Evolutionary conservation across 2,329 filamentous ascomycete species (phyloP).

Genomic region (Calonectria naviculata): DNA sequence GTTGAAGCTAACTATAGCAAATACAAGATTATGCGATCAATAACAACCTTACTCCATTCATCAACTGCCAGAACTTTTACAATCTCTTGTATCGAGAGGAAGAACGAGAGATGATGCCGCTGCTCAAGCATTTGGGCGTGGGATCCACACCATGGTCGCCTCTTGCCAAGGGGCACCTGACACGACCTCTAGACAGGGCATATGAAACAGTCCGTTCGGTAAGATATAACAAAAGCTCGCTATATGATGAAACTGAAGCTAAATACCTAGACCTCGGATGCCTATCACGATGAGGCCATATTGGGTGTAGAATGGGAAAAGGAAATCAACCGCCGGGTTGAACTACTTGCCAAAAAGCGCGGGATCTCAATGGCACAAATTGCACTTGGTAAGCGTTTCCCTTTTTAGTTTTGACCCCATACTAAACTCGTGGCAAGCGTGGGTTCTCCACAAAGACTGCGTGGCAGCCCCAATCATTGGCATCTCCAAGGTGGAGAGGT

Average conservation of each 20-base stretch:
- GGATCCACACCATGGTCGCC: slow-evolving; percentile 6
- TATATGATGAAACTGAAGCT: too few relatives aligned
- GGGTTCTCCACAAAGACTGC: slow-evolving; percentile 7
- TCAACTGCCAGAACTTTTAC: slow-evolving; percentile 68
- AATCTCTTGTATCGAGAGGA: slow-evolving; percentile 69
- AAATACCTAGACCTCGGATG: background rate
- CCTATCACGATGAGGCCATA: background rate
- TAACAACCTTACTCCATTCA: slow-evolving; percentile 66
- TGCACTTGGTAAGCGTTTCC: background rate
- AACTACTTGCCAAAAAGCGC: background rate
- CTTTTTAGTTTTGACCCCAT: background rate
- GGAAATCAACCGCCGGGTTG: background rate
- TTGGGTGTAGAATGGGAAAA: slow-evolving; percentile 8
- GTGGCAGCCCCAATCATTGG: slow-evolving; percentile 7
- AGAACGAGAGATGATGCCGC: slow-evolving; percentile 53
- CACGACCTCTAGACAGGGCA: background rate
- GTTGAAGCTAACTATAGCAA: background rate
- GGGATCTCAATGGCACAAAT: slow-evolving; percentile 1
- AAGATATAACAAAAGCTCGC: background rate
- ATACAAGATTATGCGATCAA: slow-evolving; percentile 48
- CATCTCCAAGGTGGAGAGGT: slow-evolving; percentile 7
- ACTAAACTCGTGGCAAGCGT: background rate
- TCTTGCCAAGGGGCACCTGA: background rate
- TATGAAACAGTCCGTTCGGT: slow-evolving; percentile 1
- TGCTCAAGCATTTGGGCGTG: background rate